Evolutionary conservation across 1,139 yeast species (phyloP).

Genomic region (Taphrina deformans): DNA sequence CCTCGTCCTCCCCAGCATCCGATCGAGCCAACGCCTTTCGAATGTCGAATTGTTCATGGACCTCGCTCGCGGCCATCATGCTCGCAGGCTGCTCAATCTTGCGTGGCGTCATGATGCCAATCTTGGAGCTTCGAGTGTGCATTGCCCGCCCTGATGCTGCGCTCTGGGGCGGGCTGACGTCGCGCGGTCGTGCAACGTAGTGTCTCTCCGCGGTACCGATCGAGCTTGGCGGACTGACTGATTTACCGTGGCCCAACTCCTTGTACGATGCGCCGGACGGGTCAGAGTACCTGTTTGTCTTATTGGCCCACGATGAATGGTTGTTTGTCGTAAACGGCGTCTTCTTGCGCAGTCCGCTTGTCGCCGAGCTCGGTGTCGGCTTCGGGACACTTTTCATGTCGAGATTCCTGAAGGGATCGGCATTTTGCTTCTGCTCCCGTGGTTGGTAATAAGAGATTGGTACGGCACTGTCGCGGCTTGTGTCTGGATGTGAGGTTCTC

Average conservation of each 20-base stretch:
- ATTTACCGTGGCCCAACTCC: background rate
- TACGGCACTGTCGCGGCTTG: background rate
- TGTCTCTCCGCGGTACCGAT: background rate
- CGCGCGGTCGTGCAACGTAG: background rate
- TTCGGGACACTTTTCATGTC: slow-evolving; percentile 9
- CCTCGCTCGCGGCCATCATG: slow-evolving; percentile 5
- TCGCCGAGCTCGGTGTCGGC: background rate
- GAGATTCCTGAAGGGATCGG: slow-evolving; percentile 16
- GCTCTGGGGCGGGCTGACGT: background rate
- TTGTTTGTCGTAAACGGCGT: background rate
- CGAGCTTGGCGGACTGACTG: background rate
- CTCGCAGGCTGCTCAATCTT: slow-evolving; percentile 3
- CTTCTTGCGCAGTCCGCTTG: slow-evolving; percentile 1
- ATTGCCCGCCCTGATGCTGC: background rate
- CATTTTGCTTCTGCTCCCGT: background rate
- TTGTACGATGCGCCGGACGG: background rate
- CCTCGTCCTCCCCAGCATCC: slow-evolving; percentile 5
- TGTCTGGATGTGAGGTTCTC: background rate
- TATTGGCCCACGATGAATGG: background rate
- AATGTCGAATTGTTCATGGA: slow-evolving; percentile 10
- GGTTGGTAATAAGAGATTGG: slow-evolving; percentile 16
- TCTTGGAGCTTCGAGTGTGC: background rate
- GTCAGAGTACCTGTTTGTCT: background rate
- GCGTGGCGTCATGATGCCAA: background rate
- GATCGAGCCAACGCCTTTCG: slow-evolving; percentile 6